A percentile compares a stretch with the other conserved stretches of the same genome.
Conservation (phyloP, 371 early-diverging fungal genomes). For the Lichtheimia ramosa region DNA sequence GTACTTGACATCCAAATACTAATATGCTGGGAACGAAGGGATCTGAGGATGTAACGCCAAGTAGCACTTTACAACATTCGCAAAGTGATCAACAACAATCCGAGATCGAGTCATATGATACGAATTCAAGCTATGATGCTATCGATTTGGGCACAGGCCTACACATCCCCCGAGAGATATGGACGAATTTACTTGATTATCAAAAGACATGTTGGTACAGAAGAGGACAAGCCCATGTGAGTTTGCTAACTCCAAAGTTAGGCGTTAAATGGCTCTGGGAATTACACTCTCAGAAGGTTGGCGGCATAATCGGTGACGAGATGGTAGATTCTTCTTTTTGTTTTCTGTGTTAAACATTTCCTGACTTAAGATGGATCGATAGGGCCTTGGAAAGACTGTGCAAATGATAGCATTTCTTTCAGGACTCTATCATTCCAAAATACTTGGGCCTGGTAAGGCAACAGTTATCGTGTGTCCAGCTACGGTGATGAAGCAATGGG, state of each 20-base stretch:
- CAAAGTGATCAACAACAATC: conserved; percentile 8
- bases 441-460: conserved; percentile 53
- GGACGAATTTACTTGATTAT: conserved; percentile 87
- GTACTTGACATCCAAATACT: too few species aligned
- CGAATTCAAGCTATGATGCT: conserved; percentile 67
- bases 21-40: background rate
- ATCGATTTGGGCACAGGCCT: conserved; percentile 57
- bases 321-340: conserved; percentile 58
- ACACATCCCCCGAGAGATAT: conserved; percentile 83
- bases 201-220: conserved; percentile 72
- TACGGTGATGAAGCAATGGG: conserved; percentile 96
- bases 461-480: conserved; percentile 92
- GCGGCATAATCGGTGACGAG: conserved; percentile 98
- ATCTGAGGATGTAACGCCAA: conserved; percentile 15
- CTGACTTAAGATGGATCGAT: background rate
- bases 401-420: conserved; percentile 88
- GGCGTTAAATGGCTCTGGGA: conserved; percentile 94
- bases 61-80: background rate
- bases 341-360: background rate
- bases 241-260: background rate
- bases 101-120: conserved; percentile 40
- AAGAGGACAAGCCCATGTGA: background rate
- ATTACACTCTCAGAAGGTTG: conserved; percentile 82
- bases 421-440: conserved; percentile 61
- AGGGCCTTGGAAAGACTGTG: conserved; percentile 97